Base-by-base conservation (phyloP, 495 filamentous ascomycete genomes). In the Neurospora sp. region DNA sequence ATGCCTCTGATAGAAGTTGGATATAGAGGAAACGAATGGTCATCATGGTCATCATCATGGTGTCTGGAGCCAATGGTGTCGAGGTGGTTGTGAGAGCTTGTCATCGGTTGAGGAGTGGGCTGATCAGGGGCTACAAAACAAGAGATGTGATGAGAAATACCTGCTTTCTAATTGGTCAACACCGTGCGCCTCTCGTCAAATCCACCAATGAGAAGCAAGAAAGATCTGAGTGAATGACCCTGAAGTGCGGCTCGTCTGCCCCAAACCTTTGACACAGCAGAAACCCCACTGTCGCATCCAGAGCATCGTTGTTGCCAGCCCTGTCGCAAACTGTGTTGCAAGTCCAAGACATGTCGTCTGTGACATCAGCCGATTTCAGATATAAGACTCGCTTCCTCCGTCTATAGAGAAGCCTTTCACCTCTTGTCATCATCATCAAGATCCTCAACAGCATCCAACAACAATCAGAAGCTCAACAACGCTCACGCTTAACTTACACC, bases 101-200 rank as follows among this genome's bases (percentile, higher is more conserved):
- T 65, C 53, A 65, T 35, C 53, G 5, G 27, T 35, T 14, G 27
- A 65, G 31, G 27, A 65, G 53, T 65, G 53, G 53, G 53, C 53
- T 65, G 53, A 65, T 65, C 53, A 65, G 53, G 53, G 53, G 53
- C 14, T 65, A 8, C 53, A 35, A 65, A 65, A 65, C 53, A 35
- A 65, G 5, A 27, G 16, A 37, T 65, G 8, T 70, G 77, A 77
- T 80, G 78, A 74, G 77, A 80, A 78, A 80, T 80, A 75, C 69
- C 35, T 7, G 3, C 1, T 20, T 31, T 53, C 71, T 73, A 69
- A 80, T 80, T 80, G 73, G 78, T 16, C 37, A 14, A 10, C 0
- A 37, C 12, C 6, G 35, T 3, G 10, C 22, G 0, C 7, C 16
- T 8, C 0, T 53, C 31, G 39, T 75, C 75, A 65, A 37, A 8